Evolutionary conservation across 2,329 filamentous ascomycete species (phyloP).

Genomic region (Xylariales sp.): DNA sequence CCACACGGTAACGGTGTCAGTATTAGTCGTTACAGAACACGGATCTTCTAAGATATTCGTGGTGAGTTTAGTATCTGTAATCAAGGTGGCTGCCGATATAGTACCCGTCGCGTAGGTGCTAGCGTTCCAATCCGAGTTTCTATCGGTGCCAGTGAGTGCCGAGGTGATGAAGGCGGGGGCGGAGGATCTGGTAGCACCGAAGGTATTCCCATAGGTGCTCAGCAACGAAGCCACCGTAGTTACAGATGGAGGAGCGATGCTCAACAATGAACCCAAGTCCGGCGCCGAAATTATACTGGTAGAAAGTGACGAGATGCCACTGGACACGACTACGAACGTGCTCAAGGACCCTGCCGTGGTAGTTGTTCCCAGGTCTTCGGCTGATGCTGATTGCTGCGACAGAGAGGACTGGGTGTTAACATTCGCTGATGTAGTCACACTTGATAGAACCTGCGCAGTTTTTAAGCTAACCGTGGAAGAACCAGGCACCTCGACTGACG

Average conservation of each 20-base stretch:
- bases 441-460: no score
- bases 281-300: not conserved
- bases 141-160: no score
- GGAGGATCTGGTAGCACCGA: no score
- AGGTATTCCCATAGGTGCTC: no score
- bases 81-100: not conserved
- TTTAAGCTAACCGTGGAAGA: not conserved
- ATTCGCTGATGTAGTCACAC: no score
- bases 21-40: conserved; percentile 21
- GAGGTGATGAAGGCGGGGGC: no score
- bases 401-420: conserved; percentile 1
- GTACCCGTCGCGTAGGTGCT: no score
- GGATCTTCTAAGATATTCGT: no score
- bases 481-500: not conserved
- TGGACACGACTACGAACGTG: not conserved
- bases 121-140: no score
- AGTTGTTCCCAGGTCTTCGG: not conserved
- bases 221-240: no score
- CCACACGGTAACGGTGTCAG: conserved; percentile 34
- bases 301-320: not conserved
- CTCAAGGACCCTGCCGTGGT: not conserved
- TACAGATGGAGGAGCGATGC: no score
- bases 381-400: not conserved
- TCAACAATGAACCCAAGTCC: no score
- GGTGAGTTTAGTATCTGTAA: conserved; percentile 4